Evolutionary conservation across 106 monocot genomes (phyloP).

Genomic region (Platanthera zijinensis): DNA sequence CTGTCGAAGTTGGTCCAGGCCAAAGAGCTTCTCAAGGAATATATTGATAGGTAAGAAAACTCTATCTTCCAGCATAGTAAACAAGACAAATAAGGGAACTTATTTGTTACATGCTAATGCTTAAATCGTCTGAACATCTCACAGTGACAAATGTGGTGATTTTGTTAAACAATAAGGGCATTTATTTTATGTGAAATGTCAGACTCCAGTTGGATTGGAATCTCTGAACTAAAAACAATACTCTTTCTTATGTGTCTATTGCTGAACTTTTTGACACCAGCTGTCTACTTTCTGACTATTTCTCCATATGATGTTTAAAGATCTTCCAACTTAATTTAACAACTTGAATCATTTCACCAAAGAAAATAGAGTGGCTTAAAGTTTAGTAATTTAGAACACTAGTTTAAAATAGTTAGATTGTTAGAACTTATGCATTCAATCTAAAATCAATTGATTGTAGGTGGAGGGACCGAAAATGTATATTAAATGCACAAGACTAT

Average conservation of each 20-base stretch:
- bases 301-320: not conserved
- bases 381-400: not conserved
- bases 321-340: not conserved
- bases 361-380: not conserved
- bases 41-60: slow-evolving; percentile 65
- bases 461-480: too few species aligned
- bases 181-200: too few species aligned
- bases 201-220: too few species aligned
- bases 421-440: too few species aligned
- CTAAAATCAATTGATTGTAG: too few species aligned
- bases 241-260: not conserved
- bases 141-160: too few species aligned
- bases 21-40: slow-evolving; percentile 95
- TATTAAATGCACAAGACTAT: too few species aligned
- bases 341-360: not conserved
- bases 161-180: too few species aligned
- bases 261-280: not conserved
- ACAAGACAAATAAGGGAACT: not conserved
- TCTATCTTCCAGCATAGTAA: not conserved
- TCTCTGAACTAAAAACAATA: too few species aligned
- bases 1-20: slow-evolving; percentile 96
- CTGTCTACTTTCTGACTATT: not conserved
- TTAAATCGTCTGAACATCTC: not conserved
- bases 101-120: not conserved
- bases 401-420: too few species aligned